Evolutionary conservation across 805 yeast species (phyloP).

Genomic region (Dipodascus albidus): DNA sequence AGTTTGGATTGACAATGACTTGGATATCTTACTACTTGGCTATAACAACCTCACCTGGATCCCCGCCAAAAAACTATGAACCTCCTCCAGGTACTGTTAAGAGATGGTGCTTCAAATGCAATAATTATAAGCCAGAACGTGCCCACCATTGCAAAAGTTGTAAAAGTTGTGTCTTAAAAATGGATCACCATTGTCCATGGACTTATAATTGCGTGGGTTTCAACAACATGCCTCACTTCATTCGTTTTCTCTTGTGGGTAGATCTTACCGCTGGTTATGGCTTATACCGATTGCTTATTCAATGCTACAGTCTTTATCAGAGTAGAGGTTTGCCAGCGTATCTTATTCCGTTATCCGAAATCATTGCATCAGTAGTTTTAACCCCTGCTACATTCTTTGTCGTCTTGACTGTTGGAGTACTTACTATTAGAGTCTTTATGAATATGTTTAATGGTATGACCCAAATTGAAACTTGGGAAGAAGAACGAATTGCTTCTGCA

Average conservation of each 20-base stretch:
- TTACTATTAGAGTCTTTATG: conserved; percentile 49
- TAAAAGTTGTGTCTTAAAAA: conserved; percentile 57
- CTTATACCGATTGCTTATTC: conserved; percentile 29
- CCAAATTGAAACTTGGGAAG: conserved; percentile 88
- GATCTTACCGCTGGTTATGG: conserved; percentile 26
- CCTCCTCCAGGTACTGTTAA: conserved; percentile 42
- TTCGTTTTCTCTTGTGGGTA: conserved; percentile 65
- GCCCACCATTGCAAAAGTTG: conserved; percentile 75
- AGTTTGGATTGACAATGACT: conserved; percentile 38
- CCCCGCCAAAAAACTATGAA: conserved; percentile 41
- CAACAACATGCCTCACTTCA: conserved; percentile 64
- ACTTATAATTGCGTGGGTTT: conserved; percentile 84
- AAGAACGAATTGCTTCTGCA: conserved; percentile 65
- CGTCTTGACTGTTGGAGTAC: conserved; percentile 42
- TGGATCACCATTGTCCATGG: conserved; percentile 97
- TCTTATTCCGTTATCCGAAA: conserved; percentile 38
- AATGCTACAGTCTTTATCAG: conserved; percentile 32
- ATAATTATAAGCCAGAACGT: conserved; percentile 66
- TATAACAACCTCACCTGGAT: conserved; percentile 54
- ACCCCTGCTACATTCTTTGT: conserved; percentile 50
- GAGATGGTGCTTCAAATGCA: conserved; percentile 65
- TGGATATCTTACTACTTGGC: conserved; percentile 74
- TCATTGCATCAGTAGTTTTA: conserved; percentile 43
- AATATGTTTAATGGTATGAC: conserved; percentile 60
- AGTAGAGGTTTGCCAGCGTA: conserved; percentile 24